phyloP scores from a whole-genome alignment of 164 flowering plant genomes.

The Magnolia changhungtana region DNA sequence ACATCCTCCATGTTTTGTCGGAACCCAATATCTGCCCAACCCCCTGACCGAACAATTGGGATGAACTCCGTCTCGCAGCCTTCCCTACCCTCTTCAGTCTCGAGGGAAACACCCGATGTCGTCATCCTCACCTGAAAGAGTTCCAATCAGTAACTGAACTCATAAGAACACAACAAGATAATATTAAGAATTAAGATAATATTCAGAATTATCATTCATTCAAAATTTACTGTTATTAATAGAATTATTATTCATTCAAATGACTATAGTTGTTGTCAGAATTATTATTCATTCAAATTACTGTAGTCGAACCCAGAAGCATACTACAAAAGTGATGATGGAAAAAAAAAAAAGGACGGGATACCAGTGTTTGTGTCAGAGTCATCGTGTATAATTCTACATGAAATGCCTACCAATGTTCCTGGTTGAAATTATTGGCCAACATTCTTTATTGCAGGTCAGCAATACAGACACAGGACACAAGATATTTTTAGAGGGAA shows the following conservation, averaged over 20 bases:
- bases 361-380: too few species aligned
- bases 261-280: background rate
- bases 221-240: background rate
- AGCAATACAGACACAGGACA: too few species aligned
- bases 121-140: slow-evolving; percentile 41
- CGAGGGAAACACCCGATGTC: slow-evolving; percentile 34
- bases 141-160: slow-evolving; percentile 10
- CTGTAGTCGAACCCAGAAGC: background rate
- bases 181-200: background rate
- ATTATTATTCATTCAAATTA: background rate
- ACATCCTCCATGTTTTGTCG: slow-evolving; percentile 85
- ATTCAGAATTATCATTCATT: background rate
- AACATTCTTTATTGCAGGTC: too few species aligned
- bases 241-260: background rate
- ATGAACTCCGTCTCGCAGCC: slow-evolving; percentile 41
- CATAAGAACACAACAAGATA: background rate
- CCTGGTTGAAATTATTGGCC: too few species aligned
- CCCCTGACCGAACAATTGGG: slow-evolving; percentile 90
- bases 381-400: too few species aligned
- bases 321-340: too few species aligned
- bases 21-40: slow-evolving; percentile 80
- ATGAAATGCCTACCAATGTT: too few species aligned
- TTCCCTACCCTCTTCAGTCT: slow-evolving; percentile 28
- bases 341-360: too few species aligned
- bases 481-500: too few species aligned